A percentile compares a stretch with the other conserved stretches of the same genome.
These are phyloP conservation scores for Sporopachydermia lactativora DNA, from an alignment of 805 yeast species.

Conservation along the genomic window DNA sequence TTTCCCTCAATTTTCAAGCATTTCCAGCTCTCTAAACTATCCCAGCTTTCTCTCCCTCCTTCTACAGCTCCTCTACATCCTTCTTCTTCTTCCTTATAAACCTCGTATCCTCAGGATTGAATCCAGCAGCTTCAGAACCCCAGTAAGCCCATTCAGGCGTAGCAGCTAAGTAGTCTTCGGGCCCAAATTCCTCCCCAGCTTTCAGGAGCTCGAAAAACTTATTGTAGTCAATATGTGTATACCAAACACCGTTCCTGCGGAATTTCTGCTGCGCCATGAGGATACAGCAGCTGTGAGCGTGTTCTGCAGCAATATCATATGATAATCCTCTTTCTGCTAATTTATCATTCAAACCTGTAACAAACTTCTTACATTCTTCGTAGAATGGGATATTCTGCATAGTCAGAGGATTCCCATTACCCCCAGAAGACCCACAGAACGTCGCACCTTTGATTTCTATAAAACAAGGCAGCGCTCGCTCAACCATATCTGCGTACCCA, in stretches of 20 bases:
- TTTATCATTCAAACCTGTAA: conserved; percentile 44
- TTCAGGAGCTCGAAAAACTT: conserved; percentile 58
- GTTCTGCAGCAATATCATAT: conserved; percentile 87
- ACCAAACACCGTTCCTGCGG: conserved; percentile 61
- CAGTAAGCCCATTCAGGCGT: conserved; percentile 89
- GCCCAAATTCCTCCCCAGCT: conserved; percentile 52
- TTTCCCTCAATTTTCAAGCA: no score
- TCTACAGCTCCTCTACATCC: conserved; percentile 26
- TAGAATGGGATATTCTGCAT: conserved; percentile 94
- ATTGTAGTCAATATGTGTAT: conserved; percentile 77
- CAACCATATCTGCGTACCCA: conserved; percentile 81
- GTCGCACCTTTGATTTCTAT: conserved; percentile 93
- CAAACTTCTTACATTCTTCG: conserved; percentile 76
- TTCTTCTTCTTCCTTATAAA: conserved; percentile 51
- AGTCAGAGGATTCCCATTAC: conserved; percentile 77
- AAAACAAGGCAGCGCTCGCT: conserved; percentile 68
- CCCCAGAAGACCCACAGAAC: conserved; percentile 78
- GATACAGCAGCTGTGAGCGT: conserved; percentile 89
- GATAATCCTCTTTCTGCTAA: conserved; percentile 50
- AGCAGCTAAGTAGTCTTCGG: conserved; percentile 64
- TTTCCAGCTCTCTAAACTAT: no score
- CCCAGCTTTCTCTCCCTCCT: conserved; percentile 6
- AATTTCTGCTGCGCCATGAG: conserved; percentile 67
- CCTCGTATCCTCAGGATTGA: conserved; percentile 73
- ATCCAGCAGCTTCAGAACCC: conserved; percentile 78